Evolutionary conservation across 1,139 yeast species (phyloP).

Genomic region (Taphrina betulina): DNA sequence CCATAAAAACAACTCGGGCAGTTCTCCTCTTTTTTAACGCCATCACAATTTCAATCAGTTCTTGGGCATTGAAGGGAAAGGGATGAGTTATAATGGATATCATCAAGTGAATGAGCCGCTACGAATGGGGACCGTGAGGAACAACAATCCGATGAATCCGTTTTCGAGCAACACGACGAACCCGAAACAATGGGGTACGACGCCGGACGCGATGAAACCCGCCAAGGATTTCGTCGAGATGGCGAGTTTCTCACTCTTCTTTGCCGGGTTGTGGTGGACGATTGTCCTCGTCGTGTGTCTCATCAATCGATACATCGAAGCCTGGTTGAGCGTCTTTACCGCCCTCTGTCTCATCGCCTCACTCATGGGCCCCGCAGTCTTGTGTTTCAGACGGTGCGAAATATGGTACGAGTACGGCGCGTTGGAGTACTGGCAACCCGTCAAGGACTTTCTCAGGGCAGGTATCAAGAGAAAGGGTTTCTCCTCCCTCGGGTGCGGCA

Average conservation of each 20-base stretch:
- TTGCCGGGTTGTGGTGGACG: conserved; percentile 20
- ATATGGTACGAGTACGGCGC: conserved; percentile 32
- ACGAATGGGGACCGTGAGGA: conserved; percentile 10
- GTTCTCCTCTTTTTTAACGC: too few species aligned
- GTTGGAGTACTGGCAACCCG: conserved; percentile 32
- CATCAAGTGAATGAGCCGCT: conserved; percentile 9
- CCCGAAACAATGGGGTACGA: conserved; percentile 15
- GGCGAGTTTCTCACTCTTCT: conserved; percentile 21
- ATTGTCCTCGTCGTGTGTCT: conserved; percentile 6
- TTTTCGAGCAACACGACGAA: conserved; percentile 21
- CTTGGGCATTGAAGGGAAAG: too few species aligned
- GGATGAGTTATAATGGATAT: conserved; percentile 16
- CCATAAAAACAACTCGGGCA: too few species aligned
- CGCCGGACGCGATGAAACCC: conserved; percentile 11
- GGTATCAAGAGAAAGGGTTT: conserved; percentile 22
- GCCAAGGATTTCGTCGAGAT: conserved; percentile 22
- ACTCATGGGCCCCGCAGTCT: conserved; percentile 14
- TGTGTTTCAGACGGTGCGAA: conserved; percentile 19
- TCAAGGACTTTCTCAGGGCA: conserved; percentile 21
- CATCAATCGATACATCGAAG: neutral
- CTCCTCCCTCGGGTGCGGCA: conserved; percentile 3
- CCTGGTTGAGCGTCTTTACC: conserved; percentile 1
- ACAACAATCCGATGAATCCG: conserved; percentile 9
- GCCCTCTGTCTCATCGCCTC: neutral
- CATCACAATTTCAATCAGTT: too few species aligned